These are phyloP conservation scores for Phytophthora aleatoria DNA, from an alignment of 352 stramenopile species.

Conservation along the genomic window DNA sequence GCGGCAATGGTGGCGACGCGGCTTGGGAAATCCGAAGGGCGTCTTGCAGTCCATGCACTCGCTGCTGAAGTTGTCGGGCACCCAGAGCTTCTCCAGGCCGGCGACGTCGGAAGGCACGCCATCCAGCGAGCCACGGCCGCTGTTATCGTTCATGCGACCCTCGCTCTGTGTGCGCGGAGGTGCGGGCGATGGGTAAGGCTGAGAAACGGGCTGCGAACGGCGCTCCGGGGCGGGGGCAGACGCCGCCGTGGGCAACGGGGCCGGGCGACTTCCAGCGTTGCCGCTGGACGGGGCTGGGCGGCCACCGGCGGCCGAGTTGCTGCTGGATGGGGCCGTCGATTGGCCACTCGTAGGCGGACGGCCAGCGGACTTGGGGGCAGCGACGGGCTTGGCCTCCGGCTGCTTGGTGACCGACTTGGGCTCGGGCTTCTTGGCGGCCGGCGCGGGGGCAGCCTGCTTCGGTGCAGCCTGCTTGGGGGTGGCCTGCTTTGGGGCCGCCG, in stretches of 20 bases:
- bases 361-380: constrained; percentile 25
- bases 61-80: constrained; percentile 86
- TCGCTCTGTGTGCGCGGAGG: constrained; percentile 36
- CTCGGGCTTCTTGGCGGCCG: constrained; percentile 7
- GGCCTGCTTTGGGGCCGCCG: constrained; percentile 17
- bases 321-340: constrained; percentile 35
- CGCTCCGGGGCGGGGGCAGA: constrained; percentile 34
- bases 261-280: constrained; percentile 20
- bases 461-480: constrained; percentile 7
- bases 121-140: constrained; percentile 59
- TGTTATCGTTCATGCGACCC: constrained; percentile 33
- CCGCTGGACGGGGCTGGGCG: constrained; percentile 31
- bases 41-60: constrained; percentile 90
- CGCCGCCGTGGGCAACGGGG: constrained; percentile 28
- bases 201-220: constrained; percentile 12
- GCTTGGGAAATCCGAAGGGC: constrained; percentile 82
- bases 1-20: constrained; percentile 83
- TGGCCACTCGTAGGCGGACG: constrained; percentile 37
- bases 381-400: constrained; percentile 19
- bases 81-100: constrained; percentile 85
- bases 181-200: constrained; percentile 6
- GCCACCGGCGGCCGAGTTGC: constrained; percentile 15
- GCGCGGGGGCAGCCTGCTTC: constrained; percentile 13
- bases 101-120: constrained; percentile 59
- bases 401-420: constrained; percentile 21